Conservation (phyloP, 2,329 filamentous ascomycete genomes). For the Trichoderma sp. region DNA sequence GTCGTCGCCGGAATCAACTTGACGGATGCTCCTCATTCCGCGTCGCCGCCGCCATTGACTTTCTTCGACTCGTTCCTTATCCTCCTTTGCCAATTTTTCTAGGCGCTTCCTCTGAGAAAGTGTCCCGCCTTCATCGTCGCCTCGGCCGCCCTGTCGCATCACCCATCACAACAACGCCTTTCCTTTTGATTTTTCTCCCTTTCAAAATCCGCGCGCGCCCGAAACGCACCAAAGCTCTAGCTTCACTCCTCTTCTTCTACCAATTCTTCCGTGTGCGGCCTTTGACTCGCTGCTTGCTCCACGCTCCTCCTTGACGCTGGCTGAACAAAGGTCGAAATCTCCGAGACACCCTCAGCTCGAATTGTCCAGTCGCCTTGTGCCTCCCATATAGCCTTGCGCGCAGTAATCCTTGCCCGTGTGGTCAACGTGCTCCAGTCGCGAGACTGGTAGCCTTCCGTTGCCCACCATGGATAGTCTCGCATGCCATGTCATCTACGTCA, state of each 20-base stretch:
- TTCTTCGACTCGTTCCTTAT: constrained; percentile 20
- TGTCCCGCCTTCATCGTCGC: constrained; percentile 11
- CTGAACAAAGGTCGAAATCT: not conserved
- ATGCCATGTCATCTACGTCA: constrained; percentile 63
- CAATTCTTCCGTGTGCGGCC: not conserved
- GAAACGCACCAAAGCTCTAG: not conserved
- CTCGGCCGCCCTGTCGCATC: constrained; percentile 22
- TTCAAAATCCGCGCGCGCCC: constrained; percentile 3
- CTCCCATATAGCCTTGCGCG: constrained; percentile 19
- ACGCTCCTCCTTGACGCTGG: not conserved
- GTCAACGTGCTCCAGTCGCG: constrained; percentile 60
- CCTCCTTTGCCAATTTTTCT: not conserved
- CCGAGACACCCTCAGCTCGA: constrained; percentile 6
- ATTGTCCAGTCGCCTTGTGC: constrained; percentile 11
- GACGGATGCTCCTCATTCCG: constrained; percentile 3
- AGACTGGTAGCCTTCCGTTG: constrained; percentile 60
- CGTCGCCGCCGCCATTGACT: constrained; percentile 16
- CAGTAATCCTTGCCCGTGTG: constrained; percentile 37
- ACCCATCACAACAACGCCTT: constrained; percentile 1
- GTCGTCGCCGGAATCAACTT: not conserved
- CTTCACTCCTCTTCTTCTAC: not conserved
- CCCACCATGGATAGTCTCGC: constrained; percentile 58
- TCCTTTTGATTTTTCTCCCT: constrained; percentile 2
- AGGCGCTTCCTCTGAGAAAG: constrained; percentile 6
- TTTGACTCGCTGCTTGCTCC: not conserved